Evolutionary conservation across 495 filamentous ascomycete genomes (phyloP).

Genomic region (Collariella sp.): DNA sequence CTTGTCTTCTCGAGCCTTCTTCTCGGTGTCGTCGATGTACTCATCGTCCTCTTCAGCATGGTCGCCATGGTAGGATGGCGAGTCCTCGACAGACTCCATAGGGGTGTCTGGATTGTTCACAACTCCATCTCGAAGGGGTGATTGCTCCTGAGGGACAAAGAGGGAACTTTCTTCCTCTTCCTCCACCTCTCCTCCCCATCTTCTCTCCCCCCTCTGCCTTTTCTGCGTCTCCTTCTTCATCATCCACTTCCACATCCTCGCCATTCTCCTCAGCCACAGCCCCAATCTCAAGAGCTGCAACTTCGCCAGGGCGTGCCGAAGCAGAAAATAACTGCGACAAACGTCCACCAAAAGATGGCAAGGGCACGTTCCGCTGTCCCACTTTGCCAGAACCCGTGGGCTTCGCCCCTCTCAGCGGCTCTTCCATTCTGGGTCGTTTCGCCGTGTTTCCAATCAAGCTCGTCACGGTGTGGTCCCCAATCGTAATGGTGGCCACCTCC

Average conservation of each 20-base stretch:
- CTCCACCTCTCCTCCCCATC: too few species aligned
- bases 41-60: slow-evolving; percentile 18
- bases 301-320: slow-evolving; percentile 39
- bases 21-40: slow-evolving; percentile 40
- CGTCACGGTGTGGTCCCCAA: slow-evolving; percentile 69
- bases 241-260: not conserved
- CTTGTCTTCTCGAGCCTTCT: slow-evolving; percentile 54
- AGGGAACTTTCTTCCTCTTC: slow-evolving; percentile 20
- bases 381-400: not conserved
- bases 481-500: slow-evolving; percentile 82
- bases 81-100: not conserved
- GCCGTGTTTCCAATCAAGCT: slow-evolving; percentile 38
- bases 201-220: slow-evolving; percentile 22
- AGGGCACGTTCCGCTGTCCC: slow-evolving; percentile 6
- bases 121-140: not conserved
- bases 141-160: slow-evolving; percentile 17
- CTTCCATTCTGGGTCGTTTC: slow-evolving; percentile 31
- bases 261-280: slow-evolving; percentile 24
- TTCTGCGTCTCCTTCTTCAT: slow-evolving; percentile 15
- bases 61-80: slow-evolving; percentile 13
- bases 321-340: slow-evolving; percentile 66
- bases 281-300: slow-evolving; percentile 17
- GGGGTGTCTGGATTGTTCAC: slow-evolving; percentile 10
- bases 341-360: slow-evolving; percentile 53
- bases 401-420: slow-evolving; percentile 9